Conservation (phyloP, 306 rosid genomes). For the Comarum palustre region DNA sequence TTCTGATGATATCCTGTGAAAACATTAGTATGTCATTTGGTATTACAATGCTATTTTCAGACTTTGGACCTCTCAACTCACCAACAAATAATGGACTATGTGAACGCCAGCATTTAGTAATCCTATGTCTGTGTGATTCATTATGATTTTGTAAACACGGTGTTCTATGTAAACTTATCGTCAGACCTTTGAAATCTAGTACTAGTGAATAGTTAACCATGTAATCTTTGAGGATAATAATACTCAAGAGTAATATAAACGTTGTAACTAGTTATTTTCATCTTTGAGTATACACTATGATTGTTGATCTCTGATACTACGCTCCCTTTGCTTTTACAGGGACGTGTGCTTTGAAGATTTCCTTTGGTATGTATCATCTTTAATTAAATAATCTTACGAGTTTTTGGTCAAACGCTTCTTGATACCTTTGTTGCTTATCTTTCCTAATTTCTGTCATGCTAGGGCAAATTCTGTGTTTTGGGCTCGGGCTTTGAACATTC, state of each 20-base stretch:
- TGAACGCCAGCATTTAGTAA: not conserved
- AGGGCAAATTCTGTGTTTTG: conserved; percentile 97
- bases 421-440: conserved; percentile 31
- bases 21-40: not conserved
- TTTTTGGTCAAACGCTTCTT: conserved; percentile 8
- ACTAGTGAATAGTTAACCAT: not conserved
- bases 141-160: not conserved
- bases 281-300: not conserved
- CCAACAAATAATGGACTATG: not conserved
- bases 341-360: conserved; percentile 91
- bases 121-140: not conserved
- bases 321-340: conserved; percentile 45
- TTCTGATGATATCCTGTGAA: not conserved
- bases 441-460: conserved; percentile 32
- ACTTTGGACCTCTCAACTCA: not conserved
- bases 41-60: not conserved
- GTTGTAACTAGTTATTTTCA: not conserved
- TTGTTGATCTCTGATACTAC: conserved; percentile 10
- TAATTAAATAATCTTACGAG: conserved; percentile 14
- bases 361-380: conserved; percentile 66
- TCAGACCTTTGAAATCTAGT: not conserved
- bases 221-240: not conserved
- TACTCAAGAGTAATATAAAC: conserved; percentile 6
- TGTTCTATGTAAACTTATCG: not conserved
- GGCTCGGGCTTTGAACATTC: conserved; percentile 91